phyloP scores from a whole-genome alignment of 1,139 yeast species.

The Debaryomyces sp. region DNA sequence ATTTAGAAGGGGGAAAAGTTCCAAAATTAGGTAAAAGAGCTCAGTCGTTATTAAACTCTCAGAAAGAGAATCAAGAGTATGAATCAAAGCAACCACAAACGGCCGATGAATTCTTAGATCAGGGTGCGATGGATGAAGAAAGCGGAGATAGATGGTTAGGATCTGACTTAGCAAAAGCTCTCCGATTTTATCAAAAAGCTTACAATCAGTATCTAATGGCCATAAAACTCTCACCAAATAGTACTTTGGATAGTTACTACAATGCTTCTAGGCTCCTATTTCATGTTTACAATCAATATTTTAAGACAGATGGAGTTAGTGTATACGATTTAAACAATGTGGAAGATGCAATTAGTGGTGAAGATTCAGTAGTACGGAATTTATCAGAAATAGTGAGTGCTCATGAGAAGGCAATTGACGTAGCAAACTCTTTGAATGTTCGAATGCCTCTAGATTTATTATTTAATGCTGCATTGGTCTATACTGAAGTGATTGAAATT shows the following conservation, averaged over 20 bases:
- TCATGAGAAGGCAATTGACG: constrained; percentile 40
- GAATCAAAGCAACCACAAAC: constrained; percentile 28
- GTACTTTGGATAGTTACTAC: constrained; percentile 44
- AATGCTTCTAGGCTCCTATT: constrained; percentile 52
- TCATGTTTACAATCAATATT: constrained; percentile 49
- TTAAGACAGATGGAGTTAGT: constrained; percentile 46
- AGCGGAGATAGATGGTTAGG: constrained; percentile 62
- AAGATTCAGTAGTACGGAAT: constrained; percentile 40
- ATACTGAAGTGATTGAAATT: constrained; percentile 49
- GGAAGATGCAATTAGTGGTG: constrained; percentile 39
- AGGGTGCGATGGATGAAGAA: constrained; percentile 54
- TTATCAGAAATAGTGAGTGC: constrained; percentile 34
- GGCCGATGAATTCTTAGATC: constrained; percentile 49
- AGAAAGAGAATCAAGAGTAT: constrained; percentile 3
- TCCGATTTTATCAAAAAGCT: constrained; percentile 56
- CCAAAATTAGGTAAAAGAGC: constrained; percentile 26
- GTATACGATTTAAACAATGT: constrained; percentile 40
- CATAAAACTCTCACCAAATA: constrained; percentile 17
- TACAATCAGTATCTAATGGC: constrained; percentile 38
- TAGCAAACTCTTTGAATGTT: constrained; percentile 14
- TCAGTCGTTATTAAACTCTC: constrained; percentile 10
- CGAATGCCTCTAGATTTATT: constrained; percentile 41
- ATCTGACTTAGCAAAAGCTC: constrained; percentile 54
- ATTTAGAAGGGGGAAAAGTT: constrained; percentile 15
- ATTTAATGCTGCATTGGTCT: constrained; percentile 50